phyloP scores from a whole-genome alignment of 2,329 filamentous ascomycete genomes.

The Lachnellula hyalina region DNA sequence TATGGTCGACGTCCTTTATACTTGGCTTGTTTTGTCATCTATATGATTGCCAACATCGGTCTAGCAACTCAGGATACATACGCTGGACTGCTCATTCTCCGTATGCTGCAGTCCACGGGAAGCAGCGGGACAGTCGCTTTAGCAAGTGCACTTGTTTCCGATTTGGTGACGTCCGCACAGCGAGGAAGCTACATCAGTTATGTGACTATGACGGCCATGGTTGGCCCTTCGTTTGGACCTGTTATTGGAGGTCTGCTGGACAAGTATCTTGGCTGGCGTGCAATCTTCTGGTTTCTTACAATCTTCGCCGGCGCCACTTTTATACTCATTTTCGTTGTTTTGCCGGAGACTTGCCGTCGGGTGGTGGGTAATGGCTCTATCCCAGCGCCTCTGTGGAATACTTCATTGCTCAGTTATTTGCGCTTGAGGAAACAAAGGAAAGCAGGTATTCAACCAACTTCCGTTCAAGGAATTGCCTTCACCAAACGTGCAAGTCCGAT shows the following conservation, averaged over 20 bases:
- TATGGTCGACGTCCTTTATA: conserved; percentile 50
- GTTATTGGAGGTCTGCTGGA: conserved; percentile 31
- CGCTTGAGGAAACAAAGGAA: not conserved
- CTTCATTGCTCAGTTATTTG: conserved; percentile 1
- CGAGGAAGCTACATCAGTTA: conserved; percentile 62
- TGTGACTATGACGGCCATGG: conserved; percentile 31
- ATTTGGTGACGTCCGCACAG: conserved; percentile 57
- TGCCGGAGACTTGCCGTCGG: conserved; percentile 39
- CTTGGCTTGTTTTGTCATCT: conserved; percentile 47
- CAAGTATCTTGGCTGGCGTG: conserved; percentile 30
- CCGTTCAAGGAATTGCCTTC: not conserved
- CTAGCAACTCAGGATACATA: conserved; percentile 46
- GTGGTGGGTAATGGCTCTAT: conserved; percentile 36
- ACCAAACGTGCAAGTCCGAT: not conserved
- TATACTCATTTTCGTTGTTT: conserved; percentile 35
- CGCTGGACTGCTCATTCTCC: conserved; percentile 45
- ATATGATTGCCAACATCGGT: conserved; percentile 50
- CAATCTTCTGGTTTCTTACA: conserved; percentile 34
- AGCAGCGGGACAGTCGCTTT: conserved; percentile 57
- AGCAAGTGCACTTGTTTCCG: conserved; percentile 54
- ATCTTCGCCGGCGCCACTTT: conserved; percentile 32
- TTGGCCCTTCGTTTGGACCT: conserved; percentile 25
- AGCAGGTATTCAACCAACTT: too few species aligned
- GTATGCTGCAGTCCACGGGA: conserved; percentile 53
- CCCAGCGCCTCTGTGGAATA: conserved; percentile 11